Percentiles rank a stretch among this genome's conserved stretches.
Evolutionary conservation across 768 basidiomycete genomes (phyloP).

Genomic region (Filobasidium wieringae): DNA sequence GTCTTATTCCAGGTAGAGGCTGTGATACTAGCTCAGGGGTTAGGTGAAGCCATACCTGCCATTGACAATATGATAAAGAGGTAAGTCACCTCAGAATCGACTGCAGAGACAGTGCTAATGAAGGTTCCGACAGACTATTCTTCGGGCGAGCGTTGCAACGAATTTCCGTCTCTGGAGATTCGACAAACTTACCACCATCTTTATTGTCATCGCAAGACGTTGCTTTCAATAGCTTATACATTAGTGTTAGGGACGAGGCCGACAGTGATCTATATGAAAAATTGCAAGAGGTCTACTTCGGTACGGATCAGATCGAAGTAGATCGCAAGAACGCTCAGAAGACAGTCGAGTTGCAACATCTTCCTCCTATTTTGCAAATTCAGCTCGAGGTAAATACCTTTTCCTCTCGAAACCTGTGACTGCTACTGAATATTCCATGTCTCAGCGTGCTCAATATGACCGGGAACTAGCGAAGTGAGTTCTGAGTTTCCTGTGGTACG

Average conservation of each 20-base stretch:
- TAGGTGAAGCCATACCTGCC: neutral
- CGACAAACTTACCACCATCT: neutral
- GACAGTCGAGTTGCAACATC: conserved; percentile 70
- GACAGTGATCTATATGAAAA: conserved; percentile 90
- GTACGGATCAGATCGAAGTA: conserved; percentile 66
- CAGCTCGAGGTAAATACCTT: conserved; percentile 67
- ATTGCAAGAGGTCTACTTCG: conserved; percentile 69
- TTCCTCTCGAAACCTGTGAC: neutral
- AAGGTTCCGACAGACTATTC: conserved; percentile 50
- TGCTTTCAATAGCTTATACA: conserved; percentile 81
- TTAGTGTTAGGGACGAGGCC: conserved; percentile 73
- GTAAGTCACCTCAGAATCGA: conserved; percentile 45
- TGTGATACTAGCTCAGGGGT: neutral
- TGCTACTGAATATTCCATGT: conserved; percentile 7
- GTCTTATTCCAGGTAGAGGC: conserved; percentile 98
- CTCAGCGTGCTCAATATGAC: conserved; percentile 60
- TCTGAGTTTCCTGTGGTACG: neutral
- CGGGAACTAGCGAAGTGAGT: conserved; percentile 8
- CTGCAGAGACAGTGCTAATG: neutral
- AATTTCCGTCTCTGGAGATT: conserved; percentile 20
- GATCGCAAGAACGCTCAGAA: conserved; percentile 66
- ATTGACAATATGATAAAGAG: conserved; percentile 63
- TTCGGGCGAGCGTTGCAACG: conserved; percentile 75
- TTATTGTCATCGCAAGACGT: conserved; percentile 52
- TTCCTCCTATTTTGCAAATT: conserved; percentile 84